Evolutionary conservation across 768 basidiomycete species (phyloP), one percentile per base, ranked within the genome.

Genomic region (Lentinula aciculospora): DNA sequence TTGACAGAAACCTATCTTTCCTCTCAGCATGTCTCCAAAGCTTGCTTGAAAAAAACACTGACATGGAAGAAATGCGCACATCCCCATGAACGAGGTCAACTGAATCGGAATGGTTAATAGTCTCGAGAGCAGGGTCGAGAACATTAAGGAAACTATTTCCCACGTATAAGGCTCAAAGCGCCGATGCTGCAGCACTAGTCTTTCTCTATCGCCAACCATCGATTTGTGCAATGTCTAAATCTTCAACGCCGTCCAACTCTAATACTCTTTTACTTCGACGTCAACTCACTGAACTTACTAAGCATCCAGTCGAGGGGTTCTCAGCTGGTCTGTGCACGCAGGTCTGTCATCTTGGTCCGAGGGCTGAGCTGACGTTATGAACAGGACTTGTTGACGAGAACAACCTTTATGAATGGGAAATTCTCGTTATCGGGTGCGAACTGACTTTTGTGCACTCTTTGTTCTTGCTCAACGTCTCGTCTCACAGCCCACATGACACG

Each of bases 321-420:
- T 95, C 93, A 32, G 96, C 95, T 74, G 91, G 91, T 89, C 67
- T 64, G 76, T 57, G 56, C 56, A 57, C 44, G 56, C 56, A 57
- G 44, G 56, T 57, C 65, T 57, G 53, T 6, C 39, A 61, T 61
- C 63, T 53, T 62, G 58, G 59, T 63, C 44, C 61, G 65, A 67
- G 45, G 64, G 56, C 51, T 53, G 39, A 54, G 67, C 68, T 48
- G 63, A 65, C 67, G 60, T 68, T 66, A 51, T 58, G 49, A 51
- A 65, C 66, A 85, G 96, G 96, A 39, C 84, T 99, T 56, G 94
- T 94, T 46, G 94, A 98, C 69, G 96, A 98, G 59, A 81, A 85
- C 72, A 95, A 98, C 74, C 75, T 98, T 12, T 92, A 89, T 58
- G 95, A 98, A 75, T 99, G 97, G 97, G 94, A 97, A 64, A 81